Base-by-base conservation (phyloP, 2,329 filamentous ascomycete species). In the Paecilomyces sp. region DNA sequence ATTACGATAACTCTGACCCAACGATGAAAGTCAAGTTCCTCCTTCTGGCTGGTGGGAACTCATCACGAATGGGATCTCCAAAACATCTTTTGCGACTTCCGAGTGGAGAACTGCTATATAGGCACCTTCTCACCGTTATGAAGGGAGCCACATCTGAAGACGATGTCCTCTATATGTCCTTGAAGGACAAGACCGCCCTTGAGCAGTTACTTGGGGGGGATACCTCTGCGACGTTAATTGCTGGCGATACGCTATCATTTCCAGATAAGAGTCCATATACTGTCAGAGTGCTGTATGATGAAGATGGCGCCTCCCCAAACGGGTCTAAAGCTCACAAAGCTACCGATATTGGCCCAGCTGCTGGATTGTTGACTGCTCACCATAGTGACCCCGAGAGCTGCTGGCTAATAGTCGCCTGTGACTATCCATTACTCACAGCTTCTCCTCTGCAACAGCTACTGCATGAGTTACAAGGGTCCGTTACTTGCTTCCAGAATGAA, bases 401-500 rank as follows among this genome's bases (percentile, higher is more conserved):
- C 62, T 77, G 70, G 71, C 63, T 76, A 3, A 67, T 74, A 9
- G 58, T 73, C 3, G 67, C 69, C 1, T 75, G 71, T 57, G 70
- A 75, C 54, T 75, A 70, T 61, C 73, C 74, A 1, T 64, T 75
- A 6, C 58, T 76, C 5, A 65, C 67, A 0, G 55, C 61, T 3
- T 55, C 64, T 2, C 65, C 70, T 8, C 57, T 77, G 1, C 61
- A 60, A n/a, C 65, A 67, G 15, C 64, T 76, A 2, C 59, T 65
- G 15, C n/a, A 59, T 3, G 63, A 65, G 5, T 68, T 67, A 56
- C 53, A 64, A 52, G 58, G 50, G 9, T 66, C 68, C 0, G 64
- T 77, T 24, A 76, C 73, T 3, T 76, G 75, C 60, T 75, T 74
- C 59, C 60, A 63, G 1, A 72, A 74, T 33, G 56, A 30, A 0